Base-by-base conservation (phyloP, 257 asterid genomes). In the Agastache rugosa region DNA sequence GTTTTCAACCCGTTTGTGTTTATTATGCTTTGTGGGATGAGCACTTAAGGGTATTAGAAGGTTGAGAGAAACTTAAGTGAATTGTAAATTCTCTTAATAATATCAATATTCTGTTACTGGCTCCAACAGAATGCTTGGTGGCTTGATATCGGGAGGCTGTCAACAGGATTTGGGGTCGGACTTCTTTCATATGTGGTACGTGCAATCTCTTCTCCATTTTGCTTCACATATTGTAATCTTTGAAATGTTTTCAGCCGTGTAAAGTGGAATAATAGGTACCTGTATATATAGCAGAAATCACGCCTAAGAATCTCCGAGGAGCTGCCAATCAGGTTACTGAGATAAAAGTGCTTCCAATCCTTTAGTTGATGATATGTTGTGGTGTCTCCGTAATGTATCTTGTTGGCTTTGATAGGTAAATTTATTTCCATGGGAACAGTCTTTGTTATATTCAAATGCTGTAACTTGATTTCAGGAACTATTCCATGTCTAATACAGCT, bases 251-350 rank as follows among this genome's bases (percentile, higher is more conserved):
- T 58, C 63, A 63, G 68, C 81, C 48, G 48, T 73, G 54, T 17
- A 60, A 79, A 55, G 23, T 42, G 77, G 55, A 58, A 67, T n/a
- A n/a, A n/a, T 69, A 93, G 97, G 97, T 93, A 72, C 98, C 97
- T n/a, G 83, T 94, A 54, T 94, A 94, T 77, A 81, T 94, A 81
- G 96, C 98, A 35, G 97, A 94, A 85, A 86, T 92, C 81, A 86
- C 98, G 1, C 98, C 97, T 11, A 86, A 86, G 89, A 87, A 88
- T 82, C 89, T 92, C 69, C 91, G 97, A 71, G 98, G 97, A 41
- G 90, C 96, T 37, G 89, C 76, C 64, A 88, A 90, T 85, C 98
- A 94, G 96, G 97, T 90, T 58, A 29, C 79, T 82, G 78, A 85
- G 19, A 71, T 63, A 7, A 37, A 39, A n/a, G 44, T 80, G 48